Evolutionary conservation across 768 basidiomycete species (phyloP).

Genomic region (Collybiopsis confluens): DNA sequence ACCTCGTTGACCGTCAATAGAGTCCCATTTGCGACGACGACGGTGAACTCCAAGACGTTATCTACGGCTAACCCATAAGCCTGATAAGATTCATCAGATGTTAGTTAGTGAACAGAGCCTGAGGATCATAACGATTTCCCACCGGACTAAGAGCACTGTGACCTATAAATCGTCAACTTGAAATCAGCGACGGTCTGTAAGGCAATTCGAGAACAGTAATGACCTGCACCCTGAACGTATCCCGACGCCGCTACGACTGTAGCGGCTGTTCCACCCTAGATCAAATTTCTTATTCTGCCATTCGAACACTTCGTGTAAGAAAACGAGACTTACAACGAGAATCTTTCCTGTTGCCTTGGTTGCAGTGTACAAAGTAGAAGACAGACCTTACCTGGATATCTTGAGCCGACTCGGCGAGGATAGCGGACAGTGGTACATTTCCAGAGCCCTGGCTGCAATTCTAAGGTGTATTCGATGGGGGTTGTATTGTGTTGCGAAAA

Average conservation of each 20-base stretch:
- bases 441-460: constrained; percentile 24
- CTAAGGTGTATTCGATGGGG: constrained; percentile 9
- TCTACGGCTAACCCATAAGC: not conserved
- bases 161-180: too few species aligned
- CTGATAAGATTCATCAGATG: not conserved
- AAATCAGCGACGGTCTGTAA: too few species aligned
- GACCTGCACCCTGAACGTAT: constrained; percentile 28
- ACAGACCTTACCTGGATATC: constrained; percentile 24
- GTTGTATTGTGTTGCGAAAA: constrained; percentile 7
- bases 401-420: constrained; percentile 22
- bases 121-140: too few species aligned
- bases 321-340: constrained; percentile 8
- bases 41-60: not conserved
- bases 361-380: constrained; percentile 16
- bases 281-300: too few species aligned
- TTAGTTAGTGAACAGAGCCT: too few species aligned
- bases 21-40: not conserved
- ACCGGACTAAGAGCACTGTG: constrained; percentile 19
- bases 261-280: constrained; percentile 17
- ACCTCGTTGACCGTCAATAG: not conserved
- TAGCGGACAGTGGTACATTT: constrained; percentile 24
- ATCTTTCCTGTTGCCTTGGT: constrained; percentile 19
- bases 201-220: too few species aligned
- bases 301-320: too few species aligned
- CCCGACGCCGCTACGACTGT: constrained; percentile 28